These are phyloP conservation scores for Gelatoporia subvermispora DNA, from an alignment of 768 basidiomycete species.

Conservation along the genomic window DNA sequence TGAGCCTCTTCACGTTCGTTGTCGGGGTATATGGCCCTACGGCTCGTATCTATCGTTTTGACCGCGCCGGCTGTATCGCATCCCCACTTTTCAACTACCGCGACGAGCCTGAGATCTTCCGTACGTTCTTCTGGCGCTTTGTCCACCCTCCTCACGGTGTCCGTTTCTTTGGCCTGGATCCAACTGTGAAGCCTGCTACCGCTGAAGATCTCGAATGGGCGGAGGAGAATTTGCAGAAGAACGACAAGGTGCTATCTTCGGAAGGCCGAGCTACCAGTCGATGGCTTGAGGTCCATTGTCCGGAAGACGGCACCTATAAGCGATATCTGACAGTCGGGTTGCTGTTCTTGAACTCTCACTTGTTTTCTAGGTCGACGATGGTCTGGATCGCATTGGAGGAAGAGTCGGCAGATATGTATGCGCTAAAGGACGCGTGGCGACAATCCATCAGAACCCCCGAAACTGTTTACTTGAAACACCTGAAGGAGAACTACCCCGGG, in stretches of 20 bases:
- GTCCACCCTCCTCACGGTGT: not conserved
- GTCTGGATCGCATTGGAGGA: constrained; percentile 8
- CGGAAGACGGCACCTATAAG: not conserved
- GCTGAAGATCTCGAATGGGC: not conserved
- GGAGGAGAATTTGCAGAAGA: not conserved
- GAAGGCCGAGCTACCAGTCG: constrained; percentile 3
- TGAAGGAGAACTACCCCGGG: not conserved
- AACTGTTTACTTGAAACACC: not conserved
- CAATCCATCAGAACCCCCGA: constrained; percentile 2
- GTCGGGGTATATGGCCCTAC: constrained; percentile 10
- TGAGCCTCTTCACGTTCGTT: constrained; percentile 4
- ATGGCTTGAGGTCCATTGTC: not conserved
- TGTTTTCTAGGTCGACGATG: constrained; percentile 10
- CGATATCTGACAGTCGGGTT: not conserved
- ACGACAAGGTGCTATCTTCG: not conserved
- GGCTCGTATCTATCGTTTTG: constrained; percentile 9
- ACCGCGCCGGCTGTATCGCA: constrained; percentile 6
- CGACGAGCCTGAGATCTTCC: too few species aligned
- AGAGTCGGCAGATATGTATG: not conserved
- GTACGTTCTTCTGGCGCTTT: too few species aligned
- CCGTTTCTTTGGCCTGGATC: constrained; percentile 4
- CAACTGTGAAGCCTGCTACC: not conserved
- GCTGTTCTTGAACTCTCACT: constrained; percentile 3
- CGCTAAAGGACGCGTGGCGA: constrained; percentile 12
- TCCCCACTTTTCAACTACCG: constrained; percentile 1